Conservation (phyloP, 805 yeast species). For the Metschnikowia orientalis region DNA sequence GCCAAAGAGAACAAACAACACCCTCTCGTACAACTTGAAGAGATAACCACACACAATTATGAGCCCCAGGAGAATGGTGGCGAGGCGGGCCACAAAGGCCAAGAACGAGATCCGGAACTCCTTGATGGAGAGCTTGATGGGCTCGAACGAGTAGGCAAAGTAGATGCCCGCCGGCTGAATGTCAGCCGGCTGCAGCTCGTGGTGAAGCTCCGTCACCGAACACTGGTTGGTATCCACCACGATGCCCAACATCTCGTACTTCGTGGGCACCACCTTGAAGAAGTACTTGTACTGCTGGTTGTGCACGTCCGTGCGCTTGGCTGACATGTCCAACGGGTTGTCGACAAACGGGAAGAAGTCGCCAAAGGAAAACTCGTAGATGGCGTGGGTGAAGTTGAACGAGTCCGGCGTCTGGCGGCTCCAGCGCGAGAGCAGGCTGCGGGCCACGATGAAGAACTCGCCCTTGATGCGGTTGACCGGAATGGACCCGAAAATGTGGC, state of each 20-base stretch:
- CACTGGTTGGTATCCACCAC: slow-evolving; percentile 81
- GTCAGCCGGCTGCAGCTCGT: slow-evolving; percentile 12
- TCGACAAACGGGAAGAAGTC: slow-evolving; percentile 79
- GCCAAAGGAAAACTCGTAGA: slow-evolving; percentile 87
- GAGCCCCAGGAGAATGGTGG: slow-evolving; percentile 81
- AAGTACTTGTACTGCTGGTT: slow-evolving; percentile 58
- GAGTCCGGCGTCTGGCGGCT: slow-evolving; percentile 45
- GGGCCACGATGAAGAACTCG: slow-evolving; percentile 77
- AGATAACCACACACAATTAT: slow-evolving; percentile 65
- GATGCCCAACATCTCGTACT: slow-evolving; percentile 66
- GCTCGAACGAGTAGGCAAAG: slow-evolving; percentile 84
- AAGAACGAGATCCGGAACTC: slow-evolving; percentile 74
- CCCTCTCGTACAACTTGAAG: slow-evolving; percentile 52
- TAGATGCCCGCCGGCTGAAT: slow-evolving; percentile 66
- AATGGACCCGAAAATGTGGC: slow-evolving; percentile 77
- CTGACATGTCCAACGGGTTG: slow-evolving; percentile 84
- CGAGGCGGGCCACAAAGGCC: slow-evolving; percentile 71
- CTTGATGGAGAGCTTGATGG: slow-evolving; percentile 62
- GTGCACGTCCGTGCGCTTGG: slow-evolving; percentile 47
- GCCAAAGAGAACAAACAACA: slow-evolving; percentile 53
- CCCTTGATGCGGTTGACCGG: slow-evolving; percentile 87
- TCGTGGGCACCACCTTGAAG: slow-evolving; percentile 79
- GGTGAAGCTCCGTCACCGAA: slow-evolving; percentile 56
- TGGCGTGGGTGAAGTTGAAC: slow-evolving; percentile 77
- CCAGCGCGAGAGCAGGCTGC: slow-evolving; percentile 60